These are phyloP conservation scores for Gymnopilus dilepis DNA, from an alignment of 768 basidiomycete species.

Conservation along the genomic window DNA sequence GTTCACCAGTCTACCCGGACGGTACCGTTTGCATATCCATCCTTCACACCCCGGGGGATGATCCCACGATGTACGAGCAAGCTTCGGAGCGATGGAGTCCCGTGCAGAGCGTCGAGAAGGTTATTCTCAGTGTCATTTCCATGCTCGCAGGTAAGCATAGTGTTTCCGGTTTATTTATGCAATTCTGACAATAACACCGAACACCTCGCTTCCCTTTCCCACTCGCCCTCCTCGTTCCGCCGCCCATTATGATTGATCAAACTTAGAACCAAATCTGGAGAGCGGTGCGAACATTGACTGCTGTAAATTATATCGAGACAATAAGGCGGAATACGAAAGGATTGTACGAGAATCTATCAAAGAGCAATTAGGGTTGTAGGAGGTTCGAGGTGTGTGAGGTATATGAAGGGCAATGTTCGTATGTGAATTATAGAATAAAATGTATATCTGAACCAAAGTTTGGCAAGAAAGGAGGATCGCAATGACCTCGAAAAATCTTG, in stretches of 20 bases:
- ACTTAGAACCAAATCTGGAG: slow-evolving; percentile 91
- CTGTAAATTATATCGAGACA: slow-evolving; percentile 94
- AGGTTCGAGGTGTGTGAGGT: not conserved
- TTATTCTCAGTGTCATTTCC: slow-evolving; percentile 92
- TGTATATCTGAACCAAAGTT: no score
- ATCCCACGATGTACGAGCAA: slow-evolving; percentile 92
- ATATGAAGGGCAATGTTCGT: slow-evolving; percentile 1
- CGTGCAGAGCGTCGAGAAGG: slow-evolving; percentile 98
- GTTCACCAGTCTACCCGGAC: slow-evolving; percentile 82
- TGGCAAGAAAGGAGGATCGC: no score
- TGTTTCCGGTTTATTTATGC: not conserved
- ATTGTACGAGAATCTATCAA: slow-evolving; percentile 82
- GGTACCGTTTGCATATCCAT: slow-evolving; percentile 99
- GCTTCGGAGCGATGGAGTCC: slow-evolving; percentile 98
- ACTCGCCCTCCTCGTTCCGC: not conserved
- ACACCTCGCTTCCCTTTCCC: slow-evolving; percentile 16
- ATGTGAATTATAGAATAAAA: not conserved
- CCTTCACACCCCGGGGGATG: slow-evolving; percentile 91
- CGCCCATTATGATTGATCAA: not conserved
- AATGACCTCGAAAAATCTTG: no score
- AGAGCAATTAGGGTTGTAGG: slow-evolving; percentile 80
- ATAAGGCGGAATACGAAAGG: slow-evolving; percentile 87
- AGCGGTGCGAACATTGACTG: slow-evolving; percentile 97
- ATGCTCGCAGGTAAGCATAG: slow-evolving; percentile 86
- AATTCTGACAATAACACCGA: slow-evolving; percentile 22